phyloP scores from a whole-genome alignment of 257 asterid genomes.

The Lycium ferocissimum region DNA sequence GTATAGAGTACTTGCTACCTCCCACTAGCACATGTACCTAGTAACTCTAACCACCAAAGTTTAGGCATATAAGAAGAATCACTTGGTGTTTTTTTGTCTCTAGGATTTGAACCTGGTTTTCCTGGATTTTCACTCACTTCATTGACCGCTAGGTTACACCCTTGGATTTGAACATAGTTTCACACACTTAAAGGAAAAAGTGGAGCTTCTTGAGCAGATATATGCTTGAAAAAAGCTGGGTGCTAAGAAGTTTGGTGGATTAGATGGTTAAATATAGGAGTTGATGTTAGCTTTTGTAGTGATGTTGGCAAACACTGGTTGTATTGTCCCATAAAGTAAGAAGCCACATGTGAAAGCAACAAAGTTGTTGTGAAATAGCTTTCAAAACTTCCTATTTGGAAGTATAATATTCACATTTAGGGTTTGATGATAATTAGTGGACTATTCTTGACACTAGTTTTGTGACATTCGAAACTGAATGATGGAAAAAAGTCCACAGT shows the following conservation, averaged over 20 bases:
- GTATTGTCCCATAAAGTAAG: not conserved
- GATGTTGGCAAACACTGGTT: not conserved
- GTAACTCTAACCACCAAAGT: not conserved
- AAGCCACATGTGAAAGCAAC: not conserved
- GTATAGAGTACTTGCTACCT: constrained; percentile 10
- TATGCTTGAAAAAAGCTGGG: not conserved
- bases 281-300: not conserved
- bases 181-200: not conserved
- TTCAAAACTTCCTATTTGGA: constrained; percentile 11
- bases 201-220: constrained; percentile 6
- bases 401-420: not conserved
- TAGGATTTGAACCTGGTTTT: not conserved
- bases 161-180: not conserved
- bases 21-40: not conserved
- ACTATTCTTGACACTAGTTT: not conserved
- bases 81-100: not conserved
- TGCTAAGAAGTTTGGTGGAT: not conserved
- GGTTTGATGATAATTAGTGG: not conserved
- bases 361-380: not conserved
- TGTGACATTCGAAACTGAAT: not conserved
- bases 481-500: not conserved
- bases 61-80: not conserved
- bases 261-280: not conserved
- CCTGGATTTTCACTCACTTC: not conserved
- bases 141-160: not conserved